A percentile compares a stretch with the other conserved stretches of the same genome.
These are phyloP conservation scores for Coprinopsis strossmayeri DNA, from an alignment of 768 basidiomycete species.

Conservation along the genomic window DNA sequence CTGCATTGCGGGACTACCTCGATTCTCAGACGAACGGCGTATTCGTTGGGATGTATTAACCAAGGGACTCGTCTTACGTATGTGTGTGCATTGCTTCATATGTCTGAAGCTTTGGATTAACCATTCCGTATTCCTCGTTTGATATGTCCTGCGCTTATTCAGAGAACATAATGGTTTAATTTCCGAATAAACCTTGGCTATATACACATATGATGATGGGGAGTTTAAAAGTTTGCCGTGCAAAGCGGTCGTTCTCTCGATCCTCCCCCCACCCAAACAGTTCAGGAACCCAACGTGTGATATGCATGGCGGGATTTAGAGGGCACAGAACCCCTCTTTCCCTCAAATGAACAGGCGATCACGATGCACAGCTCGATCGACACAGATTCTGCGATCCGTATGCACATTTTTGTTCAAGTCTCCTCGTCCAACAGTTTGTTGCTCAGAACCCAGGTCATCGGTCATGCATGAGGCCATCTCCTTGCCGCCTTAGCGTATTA, in stretches of 20 bases:
- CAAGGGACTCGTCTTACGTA: background rate
- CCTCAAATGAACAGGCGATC: background rate
- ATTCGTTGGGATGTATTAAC: background rate
- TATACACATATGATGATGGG: no score
- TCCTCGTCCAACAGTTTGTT: background rate
- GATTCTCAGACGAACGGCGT: background rate
- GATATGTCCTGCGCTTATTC: no score
- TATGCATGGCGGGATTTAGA: background rate
- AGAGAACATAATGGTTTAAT: no score
- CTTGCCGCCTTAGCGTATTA: background rate
- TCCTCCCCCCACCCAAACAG: background rate
- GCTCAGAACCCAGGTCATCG: conserved; percentile 1
- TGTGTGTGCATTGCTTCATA: no score
- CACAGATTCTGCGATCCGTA: background rate
- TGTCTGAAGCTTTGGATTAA: no score
- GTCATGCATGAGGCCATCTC: background rate
- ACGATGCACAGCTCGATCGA: background rate
- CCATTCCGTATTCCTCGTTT: no score
- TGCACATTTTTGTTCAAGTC: background rate
- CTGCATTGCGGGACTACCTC: background rate
- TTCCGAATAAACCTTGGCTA: no score
- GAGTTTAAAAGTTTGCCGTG: background rate
- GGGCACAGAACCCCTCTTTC: background rate
- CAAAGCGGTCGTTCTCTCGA: background rate
- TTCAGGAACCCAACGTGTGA: background rate